Conservation (phyloP, 257 asterid genomes). For the Vinca minor region DNA sequence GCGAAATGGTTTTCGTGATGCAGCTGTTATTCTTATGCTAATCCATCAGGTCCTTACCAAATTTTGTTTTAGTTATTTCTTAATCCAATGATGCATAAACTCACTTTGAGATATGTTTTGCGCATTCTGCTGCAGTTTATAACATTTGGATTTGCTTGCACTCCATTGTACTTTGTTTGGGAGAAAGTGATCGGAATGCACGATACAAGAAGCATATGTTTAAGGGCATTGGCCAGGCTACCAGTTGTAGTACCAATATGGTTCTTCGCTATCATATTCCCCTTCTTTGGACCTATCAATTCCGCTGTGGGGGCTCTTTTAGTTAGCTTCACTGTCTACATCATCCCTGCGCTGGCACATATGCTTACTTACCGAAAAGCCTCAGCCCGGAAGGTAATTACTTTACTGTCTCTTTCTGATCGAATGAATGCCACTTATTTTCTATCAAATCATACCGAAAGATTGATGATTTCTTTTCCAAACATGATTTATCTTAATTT, state of each 20-base stretch:
- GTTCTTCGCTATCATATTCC: conserved; percentile 80
- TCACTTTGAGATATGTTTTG: background rate
- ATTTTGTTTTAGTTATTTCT: background rate
- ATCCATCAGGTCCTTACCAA: conserved; percentile 59
- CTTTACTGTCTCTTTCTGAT: background rate
- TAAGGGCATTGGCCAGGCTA: conserved; percentile 70
- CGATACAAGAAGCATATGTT: conserved; percentile 54
- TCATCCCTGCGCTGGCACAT: conserved; percentile 76
- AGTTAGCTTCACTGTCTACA: conserved; percentile 83
- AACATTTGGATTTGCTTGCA: conserved; percentile 82
- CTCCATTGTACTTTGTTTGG: conserved; percentile 83
- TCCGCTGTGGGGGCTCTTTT: conserved; percentile 81
- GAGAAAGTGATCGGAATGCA: conserved; percentile 84
- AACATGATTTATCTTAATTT: background rate
- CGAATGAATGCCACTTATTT: background rate
- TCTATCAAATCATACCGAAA: background rate
- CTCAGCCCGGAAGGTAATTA: conserved; percentile 61
- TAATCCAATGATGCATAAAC: background rate
- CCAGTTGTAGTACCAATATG: conserved; percentile 82
- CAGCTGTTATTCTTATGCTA: conserved; percentile 78
- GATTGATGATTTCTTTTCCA: background rate
- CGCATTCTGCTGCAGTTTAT: conserved; percentile 37
- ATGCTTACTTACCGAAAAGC: conserved; percentile 71
- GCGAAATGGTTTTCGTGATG: conserved; percentile 46
- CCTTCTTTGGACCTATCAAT: conserved; percentile 84